A percentile compares a stretch with the other conserved stretches of the same genome.
These are phyloP conservation scores for Verticillium tricorpus DNA, from an alignment of 2,329 filamentous ascomycete genomes.

Conservation along the genomic window DNA sequence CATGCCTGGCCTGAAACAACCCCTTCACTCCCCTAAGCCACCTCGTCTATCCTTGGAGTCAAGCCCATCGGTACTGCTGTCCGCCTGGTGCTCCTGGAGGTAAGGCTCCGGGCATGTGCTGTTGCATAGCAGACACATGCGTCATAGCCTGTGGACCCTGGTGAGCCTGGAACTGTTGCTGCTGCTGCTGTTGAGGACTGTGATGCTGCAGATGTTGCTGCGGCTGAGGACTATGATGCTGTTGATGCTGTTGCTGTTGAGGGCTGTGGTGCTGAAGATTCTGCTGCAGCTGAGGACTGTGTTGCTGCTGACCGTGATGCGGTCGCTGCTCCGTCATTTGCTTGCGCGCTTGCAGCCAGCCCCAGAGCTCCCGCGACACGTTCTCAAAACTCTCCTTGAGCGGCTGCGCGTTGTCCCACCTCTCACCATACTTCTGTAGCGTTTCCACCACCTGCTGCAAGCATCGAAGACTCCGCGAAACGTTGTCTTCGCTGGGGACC, in stretches of 20 bases:
- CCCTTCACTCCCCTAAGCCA: not conserved
- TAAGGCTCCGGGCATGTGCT: not conserved
- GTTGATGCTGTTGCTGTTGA: constrained; percentile 20
- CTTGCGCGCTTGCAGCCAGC: constrained; percentile 35
- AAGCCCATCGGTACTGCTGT: not conserved
- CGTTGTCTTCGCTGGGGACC: constrained; percentile 39
- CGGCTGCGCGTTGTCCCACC: constrained; percentile 53
- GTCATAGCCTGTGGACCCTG: not conserved
- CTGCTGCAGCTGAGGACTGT: not conserved
- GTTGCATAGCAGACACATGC: not conserved
- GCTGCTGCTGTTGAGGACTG: constrained; percentile 17
- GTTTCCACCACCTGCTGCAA: constrained; percentile 50
- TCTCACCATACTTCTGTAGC: constrained; percentile 50
- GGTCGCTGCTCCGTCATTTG: constrained; percentile 23
- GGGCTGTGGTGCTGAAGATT: constrained; percentile 4
- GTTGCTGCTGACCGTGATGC: not conserved
- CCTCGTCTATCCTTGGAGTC: not conserved
- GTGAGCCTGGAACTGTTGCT: constrained; percentile 15
- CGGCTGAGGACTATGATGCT: constrained; percentile 7
- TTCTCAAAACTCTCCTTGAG: constrained; percentile 50
- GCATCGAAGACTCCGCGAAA: constrained; percentile 51
- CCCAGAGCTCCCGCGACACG: constrained; percentile 39
- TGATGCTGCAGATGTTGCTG: not conserved
- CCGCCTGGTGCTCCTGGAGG: not conserved
- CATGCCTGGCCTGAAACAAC: too few species aligned